These are phyloP conservation scores for Blastomyces gilchristii DNA, from an alignment of 2,329 filamentous ascomycete genomes.

Conservation along the genomic window DNA sequence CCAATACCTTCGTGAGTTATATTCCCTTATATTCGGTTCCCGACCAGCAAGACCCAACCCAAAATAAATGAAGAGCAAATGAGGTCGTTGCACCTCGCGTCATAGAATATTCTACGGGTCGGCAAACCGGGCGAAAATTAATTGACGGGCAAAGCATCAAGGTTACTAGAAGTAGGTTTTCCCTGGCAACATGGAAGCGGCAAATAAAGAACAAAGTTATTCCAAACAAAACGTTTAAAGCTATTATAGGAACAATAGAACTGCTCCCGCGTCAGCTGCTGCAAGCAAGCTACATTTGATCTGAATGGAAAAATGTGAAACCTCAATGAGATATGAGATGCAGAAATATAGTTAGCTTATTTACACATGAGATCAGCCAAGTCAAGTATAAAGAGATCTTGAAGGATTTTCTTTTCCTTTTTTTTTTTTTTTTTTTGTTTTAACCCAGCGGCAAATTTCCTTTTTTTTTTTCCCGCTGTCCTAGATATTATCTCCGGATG, in stretches of 20 bases:
- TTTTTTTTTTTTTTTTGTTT: too few relatives aligned
- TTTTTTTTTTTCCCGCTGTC: too few relatives aligned
- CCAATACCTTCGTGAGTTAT: too few relatives aligned
- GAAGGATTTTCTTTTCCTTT: neutral
- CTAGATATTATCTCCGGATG: too few relatives aligned
- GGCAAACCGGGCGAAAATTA: neutral
- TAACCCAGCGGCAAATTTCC: too few relatives aligned
- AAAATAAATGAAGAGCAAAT: neutral
- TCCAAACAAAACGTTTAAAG: too few relatives aligned
- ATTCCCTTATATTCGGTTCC: neutral
- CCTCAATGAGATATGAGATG: neutral
- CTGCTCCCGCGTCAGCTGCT: neutral
- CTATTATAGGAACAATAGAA: neutral
- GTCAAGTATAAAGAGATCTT: neutral
- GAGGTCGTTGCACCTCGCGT: neutral
- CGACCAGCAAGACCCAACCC: neutral
- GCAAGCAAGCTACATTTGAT: neutral
- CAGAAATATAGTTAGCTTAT: neutral
- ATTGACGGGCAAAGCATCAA: neutral
- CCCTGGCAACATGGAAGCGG: too few relatives aligned
- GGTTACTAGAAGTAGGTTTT: neutral
- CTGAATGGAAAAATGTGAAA: neutral
- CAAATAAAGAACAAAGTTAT: too few relatives aligned
- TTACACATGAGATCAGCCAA: neutral
- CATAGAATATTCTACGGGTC: neutral